These are phyloP conservation scores for Crepidotus variabilis DNA, from an alignment of 768 basidiomycete genomes.

Conservation along the genomic window DNA sequence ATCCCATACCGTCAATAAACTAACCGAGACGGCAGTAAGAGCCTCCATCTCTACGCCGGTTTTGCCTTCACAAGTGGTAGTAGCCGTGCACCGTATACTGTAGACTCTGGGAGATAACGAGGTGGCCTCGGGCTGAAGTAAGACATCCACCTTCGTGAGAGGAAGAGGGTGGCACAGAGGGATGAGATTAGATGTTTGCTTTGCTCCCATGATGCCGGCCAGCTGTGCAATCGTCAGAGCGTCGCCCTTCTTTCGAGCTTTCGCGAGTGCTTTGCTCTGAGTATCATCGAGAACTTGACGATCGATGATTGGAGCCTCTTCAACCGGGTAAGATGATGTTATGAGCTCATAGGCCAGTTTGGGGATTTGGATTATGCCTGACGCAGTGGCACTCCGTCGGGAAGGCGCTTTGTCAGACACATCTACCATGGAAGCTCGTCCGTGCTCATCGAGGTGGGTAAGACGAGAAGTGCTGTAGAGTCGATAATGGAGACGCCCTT, in stretches of 20 bases:
- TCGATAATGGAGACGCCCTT: slow-evolving; percentile 14
- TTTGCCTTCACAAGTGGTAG: slow-evolving; percentile 72
- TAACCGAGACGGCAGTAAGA: slow-evolving; percentile 75
- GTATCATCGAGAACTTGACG: slow-evolving; percentile 7
- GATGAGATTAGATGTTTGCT: slow-evolving; percentile 79
- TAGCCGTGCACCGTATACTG: slow-evolving; percentile 61
- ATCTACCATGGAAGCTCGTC: slow-evolving; percentile 82
- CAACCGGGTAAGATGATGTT: slow-evolving; percentile 34
- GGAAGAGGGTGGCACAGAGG: slow-evolving; percentile 86
- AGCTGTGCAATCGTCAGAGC: slow-evolving; percentile 74
- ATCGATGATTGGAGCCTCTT: slow-evolving; percentile 3
- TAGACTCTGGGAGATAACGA: slow-evolving; percentile 22
- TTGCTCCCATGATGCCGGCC: slow-evolving; percentile 85
- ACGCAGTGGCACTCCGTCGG: slow-evolving; percentile 69
- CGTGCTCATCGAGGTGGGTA: slow-evolving; percentile 71
- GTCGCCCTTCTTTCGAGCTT: slow-evolving; percentile 64
- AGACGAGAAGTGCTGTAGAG: slow-evolving; percentile 32
- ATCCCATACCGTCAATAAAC: slow-evolving; percentile 84
- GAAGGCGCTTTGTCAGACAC: slow-evolving; percentile 61
- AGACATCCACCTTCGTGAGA: slow-evolving; percentile 67
- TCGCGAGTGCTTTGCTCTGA: slow-evolving; percentile 36
- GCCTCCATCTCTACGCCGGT: slow-evolving; percentile 96
- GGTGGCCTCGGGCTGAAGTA: slow-evolving; percentile 42
- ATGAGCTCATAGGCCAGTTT: slow-evolving; percentile 62
- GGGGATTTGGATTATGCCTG: slow-evolving; percentile 69